A percentile compares a stretch with the other conserved stretches of the same genome.
Conservation (phyloP, 176 grass and related monocot species). For the Secale cereale region DNA sequence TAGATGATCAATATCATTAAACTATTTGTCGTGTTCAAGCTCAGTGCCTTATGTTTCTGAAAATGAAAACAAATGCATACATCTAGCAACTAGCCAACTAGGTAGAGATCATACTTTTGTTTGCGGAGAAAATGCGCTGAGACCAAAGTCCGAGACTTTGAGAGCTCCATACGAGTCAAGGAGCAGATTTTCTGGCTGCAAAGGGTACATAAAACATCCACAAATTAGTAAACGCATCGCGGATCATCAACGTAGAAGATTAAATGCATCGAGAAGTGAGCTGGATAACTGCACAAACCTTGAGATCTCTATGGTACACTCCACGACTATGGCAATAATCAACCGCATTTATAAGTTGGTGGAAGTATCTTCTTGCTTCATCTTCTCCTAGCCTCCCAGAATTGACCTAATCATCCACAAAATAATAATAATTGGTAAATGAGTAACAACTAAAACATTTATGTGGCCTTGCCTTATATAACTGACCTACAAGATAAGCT, state of each 20-base stretch:
- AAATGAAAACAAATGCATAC: neutral
- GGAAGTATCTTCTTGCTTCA: conserved; percentile 90
- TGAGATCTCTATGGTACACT: conserved; percentile 95
- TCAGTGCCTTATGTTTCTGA: no score
- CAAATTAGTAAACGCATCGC: neutral
- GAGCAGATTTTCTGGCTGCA: conserved; percentile 97
- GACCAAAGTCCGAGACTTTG: conserved; percentile 95
- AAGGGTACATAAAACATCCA: conserved; percentile 14
- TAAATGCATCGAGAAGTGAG: neutral
- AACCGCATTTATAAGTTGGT: conserved; percentile 96
- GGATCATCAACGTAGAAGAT: neutral
- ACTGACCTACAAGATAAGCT: neutral
- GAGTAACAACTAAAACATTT: conserved; percentile 3
- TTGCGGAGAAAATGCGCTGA: conserved; percentile 83
- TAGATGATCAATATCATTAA: neutral
- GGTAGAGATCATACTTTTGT: conserved; percentile 52
- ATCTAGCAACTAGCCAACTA: conserved; percentile 10
- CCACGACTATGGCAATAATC: conserved; percentile 96
- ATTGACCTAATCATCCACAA: conserved; percentile 52
- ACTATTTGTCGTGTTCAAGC: neutral
- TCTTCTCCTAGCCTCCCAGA: conserved; percentile 75
- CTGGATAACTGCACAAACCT: conserved; percentile 46
- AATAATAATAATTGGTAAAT: neutral
- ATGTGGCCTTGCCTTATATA: neutral
- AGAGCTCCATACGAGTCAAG: conserved; percentile 78